Evolutionary conservation across 768 basidiomycete genomes (phyloP).

Genomic region (Suillus spraguei): DNA sequence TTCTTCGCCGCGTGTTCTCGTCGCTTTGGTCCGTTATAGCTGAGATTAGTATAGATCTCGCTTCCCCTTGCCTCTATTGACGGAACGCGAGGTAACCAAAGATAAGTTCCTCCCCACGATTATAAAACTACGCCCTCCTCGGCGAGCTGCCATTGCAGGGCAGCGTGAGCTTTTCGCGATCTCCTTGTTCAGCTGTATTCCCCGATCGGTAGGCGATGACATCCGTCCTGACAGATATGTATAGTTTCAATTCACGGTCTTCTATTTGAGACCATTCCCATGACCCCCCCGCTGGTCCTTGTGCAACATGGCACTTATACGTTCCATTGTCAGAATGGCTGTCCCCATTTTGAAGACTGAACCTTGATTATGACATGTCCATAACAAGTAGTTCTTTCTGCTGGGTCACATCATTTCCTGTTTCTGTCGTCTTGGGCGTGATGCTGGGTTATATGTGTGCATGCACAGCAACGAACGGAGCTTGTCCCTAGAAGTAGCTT

Average conservation of each 20-base stretch:
- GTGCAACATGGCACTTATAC: constrained; percentile 1
- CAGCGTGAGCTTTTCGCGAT: constrained; percentile 2
- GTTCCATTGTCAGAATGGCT: constrained; percentile 1
- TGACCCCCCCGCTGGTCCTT: constrained; percentile 4
- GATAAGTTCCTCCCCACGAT: constrained; percentile 8
- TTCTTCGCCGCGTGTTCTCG: constrained; percentile 8
- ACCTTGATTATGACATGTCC: constrained; percentile 9
- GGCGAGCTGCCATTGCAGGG: constrained; percentile 10
- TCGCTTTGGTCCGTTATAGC: constrained; percentile 6
- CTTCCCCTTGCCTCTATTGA: constrained; percentile 8
- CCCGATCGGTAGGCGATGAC: constrained; percentile 5
- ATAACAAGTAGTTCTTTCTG: constrained; percentile 6
- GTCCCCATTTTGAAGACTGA: neutral
- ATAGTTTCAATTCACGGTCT: neutral
- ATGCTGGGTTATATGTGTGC: neutral
- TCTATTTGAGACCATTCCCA: constrained; percentile 6
- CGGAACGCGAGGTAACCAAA: constrained; percentile 8
- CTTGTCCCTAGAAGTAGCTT: neutral
- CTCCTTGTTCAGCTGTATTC: neutral
- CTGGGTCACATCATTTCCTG: neutral
- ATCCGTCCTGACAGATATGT: neutral
- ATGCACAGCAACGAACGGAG: neutral
- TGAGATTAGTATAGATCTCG: constrained; percentile 8
- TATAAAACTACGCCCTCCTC: constrained; percentile 9
- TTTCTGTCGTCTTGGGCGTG: neutral